Evolutionary conservation across 2,329 filamentous ascomycete genomes (phyloP).

Genomic region (Diaporthe citrichinensis): DNA sequence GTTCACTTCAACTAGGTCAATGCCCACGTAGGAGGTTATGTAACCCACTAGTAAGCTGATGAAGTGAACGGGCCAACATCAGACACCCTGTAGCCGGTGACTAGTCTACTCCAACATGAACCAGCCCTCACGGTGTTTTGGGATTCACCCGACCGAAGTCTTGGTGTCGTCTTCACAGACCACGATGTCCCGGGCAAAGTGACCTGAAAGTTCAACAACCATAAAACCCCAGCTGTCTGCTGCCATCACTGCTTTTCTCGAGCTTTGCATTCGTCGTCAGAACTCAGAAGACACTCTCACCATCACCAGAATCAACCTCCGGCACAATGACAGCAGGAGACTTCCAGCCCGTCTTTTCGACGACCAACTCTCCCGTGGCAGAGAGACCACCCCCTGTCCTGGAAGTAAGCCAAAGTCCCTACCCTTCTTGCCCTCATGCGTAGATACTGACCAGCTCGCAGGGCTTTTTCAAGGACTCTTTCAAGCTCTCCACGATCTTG

Average conservation of each 20-base stretch:
- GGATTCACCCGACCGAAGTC: background rate
- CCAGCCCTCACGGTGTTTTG: no score
- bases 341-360: conserved; percentile 32
- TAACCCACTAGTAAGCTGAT: background rate
- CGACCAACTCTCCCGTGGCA: conserved; percentile 8
- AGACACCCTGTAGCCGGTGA: background rate
- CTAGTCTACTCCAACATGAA: background rate
- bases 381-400: background rate
- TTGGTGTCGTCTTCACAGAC: background rate
- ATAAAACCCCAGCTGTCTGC: background rate
- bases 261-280: background rate
- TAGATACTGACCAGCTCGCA: background rate
- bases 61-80: background rate
- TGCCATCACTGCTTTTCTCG: background rate
- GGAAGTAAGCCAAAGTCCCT: background rate
- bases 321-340: conserved; percentile 31
- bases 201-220: background rate
- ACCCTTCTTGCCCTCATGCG: background rate
- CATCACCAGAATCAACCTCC: background rate
- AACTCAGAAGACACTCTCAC: background rate
- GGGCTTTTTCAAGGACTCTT: conserved; percentile 39
- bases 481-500: conserved; percentile 39
- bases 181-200: no score
- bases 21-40: background rate
- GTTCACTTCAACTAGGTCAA: background rate